Evolutionary conservation across 352 stramenopile species (phyloP).

Genomic region (Achlya hypogyna): DNA sequence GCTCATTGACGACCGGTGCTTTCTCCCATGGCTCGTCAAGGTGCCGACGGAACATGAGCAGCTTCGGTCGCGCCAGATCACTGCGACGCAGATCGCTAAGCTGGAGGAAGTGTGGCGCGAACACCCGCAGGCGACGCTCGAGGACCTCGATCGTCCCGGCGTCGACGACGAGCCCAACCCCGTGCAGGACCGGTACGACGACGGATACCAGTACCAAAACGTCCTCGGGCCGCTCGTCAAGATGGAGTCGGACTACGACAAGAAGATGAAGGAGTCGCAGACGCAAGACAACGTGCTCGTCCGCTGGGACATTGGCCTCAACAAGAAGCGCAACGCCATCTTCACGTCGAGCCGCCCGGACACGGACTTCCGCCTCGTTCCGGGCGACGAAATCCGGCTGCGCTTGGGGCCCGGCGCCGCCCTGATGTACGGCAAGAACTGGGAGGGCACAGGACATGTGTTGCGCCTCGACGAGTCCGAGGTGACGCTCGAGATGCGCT

Average conservation of each 20-base stretch:
- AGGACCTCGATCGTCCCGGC: constrained; percentile 92
- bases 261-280: constrained; percentile 97
- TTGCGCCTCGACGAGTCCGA: constrained; percentile 74
- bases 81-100: constrained; percentile 83
- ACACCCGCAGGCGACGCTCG: constrained; percentile 92
- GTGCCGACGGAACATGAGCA: constrained; percentile 87
- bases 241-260: constrained; percentile 99
- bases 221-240: constrained; percentile 99
- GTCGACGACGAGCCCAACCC: constrained; percentile 83
- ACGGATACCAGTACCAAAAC: constrained; percentile 99
- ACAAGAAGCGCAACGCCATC: constrained; percentile 94
- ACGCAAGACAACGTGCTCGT: constrained; percentile 91
- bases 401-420: constrained; percentile 77
- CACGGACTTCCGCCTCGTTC: constrained; percentile 86
- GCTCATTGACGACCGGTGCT: constrained; percentile 95
- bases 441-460: constrained; percentile 94
- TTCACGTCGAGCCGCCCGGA: constrained; percentile 90
- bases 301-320: constrained; percentile 93
- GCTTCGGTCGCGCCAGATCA: constrained; percentile 91
- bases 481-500: constrained; percentile 81
- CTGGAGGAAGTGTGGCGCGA: constrained; percentile 93
- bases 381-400: constrained; percentile 95
- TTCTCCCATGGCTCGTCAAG: constrained; percentile 97
- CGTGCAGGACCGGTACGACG: constrained; percentile 92
- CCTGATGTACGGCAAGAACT: constrained; percentile 80